These are phyloP conservation scores for Polychytrium aggregatum DNA, from an alignment of 192 early-diverging fungal species.

Conservation along the genomic window DNA sequence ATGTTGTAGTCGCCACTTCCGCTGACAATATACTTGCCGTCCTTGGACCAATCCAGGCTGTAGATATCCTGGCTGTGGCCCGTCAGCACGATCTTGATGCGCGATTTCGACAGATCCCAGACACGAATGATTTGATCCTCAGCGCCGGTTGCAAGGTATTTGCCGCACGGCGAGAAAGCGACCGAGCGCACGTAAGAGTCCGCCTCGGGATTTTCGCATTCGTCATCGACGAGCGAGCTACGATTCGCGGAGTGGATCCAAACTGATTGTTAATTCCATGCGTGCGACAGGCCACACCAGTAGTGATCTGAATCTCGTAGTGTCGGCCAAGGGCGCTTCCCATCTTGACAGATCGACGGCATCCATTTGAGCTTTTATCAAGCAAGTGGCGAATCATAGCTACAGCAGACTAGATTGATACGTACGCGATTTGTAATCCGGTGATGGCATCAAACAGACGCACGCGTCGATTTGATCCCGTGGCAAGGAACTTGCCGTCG, in stretches of 20 bases:
- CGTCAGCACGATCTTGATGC: slow-evolving; percentile 36
- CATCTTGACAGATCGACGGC: too few species aligned
- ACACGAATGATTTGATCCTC: slow-evolving; percentile 91
- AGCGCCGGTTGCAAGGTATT: slow-evolving; percentile 84
- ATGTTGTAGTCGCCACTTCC: slow-evolving; percentile 49
- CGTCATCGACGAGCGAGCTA: too few species aligned
- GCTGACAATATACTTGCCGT: slow-evolving; percentile 80
- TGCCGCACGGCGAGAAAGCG: slow-evolving; percentile 87
- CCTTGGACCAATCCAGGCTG: slow-evolving; percentile 83
- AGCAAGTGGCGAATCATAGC: too few species aligned
- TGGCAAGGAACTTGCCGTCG: slow-evolving; percentile 84
- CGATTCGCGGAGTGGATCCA: too few species aligned
- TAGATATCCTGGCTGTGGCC: slow-evolving; percentile 98
- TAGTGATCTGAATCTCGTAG: too few species aligned
- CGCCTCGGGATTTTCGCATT: too few species aligned
- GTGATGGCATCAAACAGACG: slow-evolving; percentile 79
- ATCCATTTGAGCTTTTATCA: too few species aligned
- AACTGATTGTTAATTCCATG: too few species aligned
- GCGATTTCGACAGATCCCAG: slow-evolving; percentile 32
- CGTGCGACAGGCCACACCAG: too few species aligned
- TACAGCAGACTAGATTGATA: too few species aligned
- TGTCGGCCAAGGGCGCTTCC: too few species aligned
- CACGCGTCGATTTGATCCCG: slow-evolving; percentile 85
- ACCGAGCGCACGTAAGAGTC: slow-evolving; percentile 89
- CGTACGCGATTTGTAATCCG: slow-evolving; percentile 59